These are phyloP conservation scores for Aspergillus sp. DNA, from an alignment of 2,329 filamentous ascomycete genomes.

Conservation along the genomic window DNA sequence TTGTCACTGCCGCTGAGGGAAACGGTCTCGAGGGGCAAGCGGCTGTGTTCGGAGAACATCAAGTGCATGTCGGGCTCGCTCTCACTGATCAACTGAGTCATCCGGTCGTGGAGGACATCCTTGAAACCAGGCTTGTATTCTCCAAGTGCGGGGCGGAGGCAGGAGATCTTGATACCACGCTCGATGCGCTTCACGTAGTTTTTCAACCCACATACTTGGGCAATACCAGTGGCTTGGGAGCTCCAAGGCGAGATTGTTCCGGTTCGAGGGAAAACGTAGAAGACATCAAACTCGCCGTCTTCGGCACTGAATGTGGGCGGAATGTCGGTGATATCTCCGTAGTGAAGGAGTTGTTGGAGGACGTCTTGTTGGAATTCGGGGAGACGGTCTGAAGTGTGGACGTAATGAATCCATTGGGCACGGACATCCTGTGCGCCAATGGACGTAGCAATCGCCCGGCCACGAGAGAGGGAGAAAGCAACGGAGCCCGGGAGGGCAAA, in stretches of 20 bases:
- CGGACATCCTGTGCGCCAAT: conserved; percentile 45
- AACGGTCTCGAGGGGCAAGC: conserved; percentile 69
- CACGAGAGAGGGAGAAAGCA: conserved; percentile 48
- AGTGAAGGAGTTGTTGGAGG: conserved; percentile 60
- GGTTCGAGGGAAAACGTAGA: conserved; percentile 77
- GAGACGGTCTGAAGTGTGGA: conserved; percentile 57
- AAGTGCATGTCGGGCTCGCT: conserved; percentile 66
- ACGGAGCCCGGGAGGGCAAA: conserved; percentile 42
- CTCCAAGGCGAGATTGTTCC: conserved; percentile 92
- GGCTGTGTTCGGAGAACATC: conserved; percentile 75
- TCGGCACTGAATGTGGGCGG: conserved; percentile 43
- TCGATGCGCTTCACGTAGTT: conserved; percentile 76
- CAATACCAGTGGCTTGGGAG: conserved; percentile 91
- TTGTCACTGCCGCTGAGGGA: conserved; percentile 67
- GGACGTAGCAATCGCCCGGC: conserved; percentile 42
- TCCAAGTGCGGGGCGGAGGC: conserved; percentile 59
- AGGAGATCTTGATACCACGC: conserved; percentile 74
- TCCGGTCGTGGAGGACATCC: conserved; percentile 81
- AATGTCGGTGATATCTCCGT: conserved; percentile 57
- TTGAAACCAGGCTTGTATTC: conserved; percentile 57
- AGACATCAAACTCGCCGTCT: conserved; percentile 55
- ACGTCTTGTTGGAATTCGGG: conserved; percentile 49
- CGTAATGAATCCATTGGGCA: conserved; percentile 61
- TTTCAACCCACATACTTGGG: conserved; percentile 82
- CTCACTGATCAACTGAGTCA: conserved; percentile 81